Evolutionary conservation across 257 asterid species (phyloP).

Genomic region (Lithospermum erythrorhizon): DNA sequence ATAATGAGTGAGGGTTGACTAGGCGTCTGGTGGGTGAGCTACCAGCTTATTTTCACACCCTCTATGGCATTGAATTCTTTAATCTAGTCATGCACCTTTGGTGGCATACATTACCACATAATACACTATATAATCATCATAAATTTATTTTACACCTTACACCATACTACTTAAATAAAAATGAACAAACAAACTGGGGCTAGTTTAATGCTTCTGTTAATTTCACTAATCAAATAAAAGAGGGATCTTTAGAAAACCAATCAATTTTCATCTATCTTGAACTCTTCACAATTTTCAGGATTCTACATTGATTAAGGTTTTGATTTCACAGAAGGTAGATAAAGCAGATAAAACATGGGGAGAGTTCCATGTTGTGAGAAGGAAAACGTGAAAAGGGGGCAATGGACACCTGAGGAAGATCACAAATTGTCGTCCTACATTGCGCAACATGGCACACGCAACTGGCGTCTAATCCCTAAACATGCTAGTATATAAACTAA

Average conservation of each 20-base stretch:
- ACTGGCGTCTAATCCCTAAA: conserved; percentile 98
- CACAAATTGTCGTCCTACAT: conserved; percentile 89
- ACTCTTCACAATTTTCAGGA: background rate
- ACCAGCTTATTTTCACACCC: conserved; percentile 86
- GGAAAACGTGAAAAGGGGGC: conserved; percentile 81
- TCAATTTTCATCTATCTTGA: background rate
- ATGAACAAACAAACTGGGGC: background rate
- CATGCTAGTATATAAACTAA: conserved; percentile 49
- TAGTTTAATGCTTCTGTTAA: background rate
- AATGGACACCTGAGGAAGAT: conserved; percentile 97
- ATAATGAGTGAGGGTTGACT: conserved; percentile 43
- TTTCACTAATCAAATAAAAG: background rate
- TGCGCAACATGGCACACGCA: conserved; percentile 85
- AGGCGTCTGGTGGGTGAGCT: conserved; percentile 72
- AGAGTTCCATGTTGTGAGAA: conserved; percentile 91
- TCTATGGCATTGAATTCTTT: conserved; percentile 79
- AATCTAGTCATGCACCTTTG: conserved; percentile 65
- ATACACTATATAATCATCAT: conserved; percentile 17
- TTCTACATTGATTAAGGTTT: background rate
- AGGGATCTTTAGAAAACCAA: background rate
- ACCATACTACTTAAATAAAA: conserved; percentile 7
- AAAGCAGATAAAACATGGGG: conserved; percentile 36
- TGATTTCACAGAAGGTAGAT: background rate
- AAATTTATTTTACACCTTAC: conserved; percentile 20
- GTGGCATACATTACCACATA: conserved; percentile 19